A percentile compares a stretch with the other conserved stretches of the same genome.
Evolutionary conservation across 1,284 basidiomycete species (phyloP).

Genomic region (Microbotryomycetes sp.): DNA sequence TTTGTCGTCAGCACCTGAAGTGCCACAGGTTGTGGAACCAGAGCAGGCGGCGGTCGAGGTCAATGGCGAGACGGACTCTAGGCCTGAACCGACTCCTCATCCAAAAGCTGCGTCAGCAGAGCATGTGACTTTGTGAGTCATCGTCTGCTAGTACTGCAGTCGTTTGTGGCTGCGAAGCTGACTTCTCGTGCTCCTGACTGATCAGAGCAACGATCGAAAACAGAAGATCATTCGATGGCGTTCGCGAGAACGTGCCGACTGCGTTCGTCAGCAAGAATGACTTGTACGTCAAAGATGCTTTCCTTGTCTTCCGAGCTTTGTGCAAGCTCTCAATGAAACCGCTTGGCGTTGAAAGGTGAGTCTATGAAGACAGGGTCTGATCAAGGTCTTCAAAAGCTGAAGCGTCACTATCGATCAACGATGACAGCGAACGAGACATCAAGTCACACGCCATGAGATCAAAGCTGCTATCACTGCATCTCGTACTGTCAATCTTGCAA

Average conservation of each 20-base stretch:
- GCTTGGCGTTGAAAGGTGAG: slow-evolving; percentile 79
- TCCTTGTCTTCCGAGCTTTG: slow-evolving; percentile 87
- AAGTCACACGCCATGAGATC: slow-evolving; percentile 94
- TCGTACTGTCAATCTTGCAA: slow-evolving; percentile 85
- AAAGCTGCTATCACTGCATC: slow-evolving; percentile 83
- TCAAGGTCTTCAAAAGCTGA: background rate
- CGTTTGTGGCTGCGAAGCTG: background rate
- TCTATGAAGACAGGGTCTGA: slow-evolving; percentile 8
- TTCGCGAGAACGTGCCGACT: slow-evolving; percentile 7
- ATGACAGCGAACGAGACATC: slow-evolving; percentile 83
- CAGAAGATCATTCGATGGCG: slow-evolving; percentile 30
- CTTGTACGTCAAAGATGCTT: slow-evolving; percentile 80
- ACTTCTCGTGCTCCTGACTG: background rate
- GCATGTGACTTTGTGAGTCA: slow-evolving; percentile 21
- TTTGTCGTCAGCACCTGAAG: background rate
- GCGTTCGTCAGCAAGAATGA: slow-evolving; percentile 36
- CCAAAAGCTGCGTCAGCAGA: slow-evolving; percentile 3
- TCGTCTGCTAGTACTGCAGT: background rate
- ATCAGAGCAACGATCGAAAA: slow-evolving; percentile 35
- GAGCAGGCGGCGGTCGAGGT: background rate
- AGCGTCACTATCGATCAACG: background rate
- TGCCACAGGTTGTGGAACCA: background rate
- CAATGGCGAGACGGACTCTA: no score
- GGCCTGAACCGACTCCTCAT: background rate
- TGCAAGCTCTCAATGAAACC: slow-evolving; percentile 99